A percentile compares a stretch with the other conserved stretches of the same genome.
Conservation (phyloP, 2,329 filamentous ascomycete genomes). For the Lecanicillium sp. region DNA sequence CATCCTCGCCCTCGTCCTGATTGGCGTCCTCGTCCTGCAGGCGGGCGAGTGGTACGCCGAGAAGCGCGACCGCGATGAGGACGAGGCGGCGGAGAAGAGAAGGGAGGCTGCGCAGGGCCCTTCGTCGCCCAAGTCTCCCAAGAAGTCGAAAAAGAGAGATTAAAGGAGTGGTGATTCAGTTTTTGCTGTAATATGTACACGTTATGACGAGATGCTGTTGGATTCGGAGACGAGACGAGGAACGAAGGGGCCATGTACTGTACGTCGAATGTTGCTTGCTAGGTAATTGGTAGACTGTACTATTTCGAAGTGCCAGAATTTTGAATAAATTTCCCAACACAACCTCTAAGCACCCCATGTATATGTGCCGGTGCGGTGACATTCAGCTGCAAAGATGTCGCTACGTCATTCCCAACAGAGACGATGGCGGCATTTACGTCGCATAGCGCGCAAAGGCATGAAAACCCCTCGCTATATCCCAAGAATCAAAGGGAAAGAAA, state of each 20-base stretch:
- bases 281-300: slow-evolving; percentile 2
- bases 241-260: too few relatives aligned
- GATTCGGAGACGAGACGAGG: neutral
- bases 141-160: slow-evolving; percentile 31
- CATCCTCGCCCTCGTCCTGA: slow-evolving; percentile 84
- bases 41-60: slow-evolving; percentile 98
- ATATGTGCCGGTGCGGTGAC: too few relatives aligned
- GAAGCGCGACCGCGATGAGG: slow-evolving; percentile 81
- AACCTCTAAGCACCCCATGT: too few relatives aligned
- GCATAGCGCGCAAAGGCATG: too few relatives aligned
- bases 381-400: too few relatives aligned
- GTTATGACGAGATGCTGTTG: slow-evolving; percentile 2
- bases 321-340: too few relatives aligned
- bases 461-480: too few relatives aligned
- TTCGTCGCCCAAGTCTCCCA: slow-evolving; percentile 16
- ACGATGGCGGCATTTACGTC: too few relatives aligned
- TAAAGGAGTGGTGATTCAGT: slow-evolving; percentile 16
- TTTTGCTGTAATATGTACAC: slow-evolving; percentile 7
- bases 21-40: slow-evolving; percentile 89
- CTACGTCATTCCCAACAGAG: too few relatives aligned
- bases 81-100: slow-evolving; percentile 55
- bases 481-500: too few relatives aligned
- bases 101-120: slow-evolving; percentile 21
- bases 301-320: slow-evolving; percentile 2
- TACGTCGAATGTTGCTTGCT: too few relatives aligned